Evolutionary conservation across 345 rosid genomes (phyloP), one percentile per base, ranked within the genome.

Genomic region (Erodium maritimum): DNA sequence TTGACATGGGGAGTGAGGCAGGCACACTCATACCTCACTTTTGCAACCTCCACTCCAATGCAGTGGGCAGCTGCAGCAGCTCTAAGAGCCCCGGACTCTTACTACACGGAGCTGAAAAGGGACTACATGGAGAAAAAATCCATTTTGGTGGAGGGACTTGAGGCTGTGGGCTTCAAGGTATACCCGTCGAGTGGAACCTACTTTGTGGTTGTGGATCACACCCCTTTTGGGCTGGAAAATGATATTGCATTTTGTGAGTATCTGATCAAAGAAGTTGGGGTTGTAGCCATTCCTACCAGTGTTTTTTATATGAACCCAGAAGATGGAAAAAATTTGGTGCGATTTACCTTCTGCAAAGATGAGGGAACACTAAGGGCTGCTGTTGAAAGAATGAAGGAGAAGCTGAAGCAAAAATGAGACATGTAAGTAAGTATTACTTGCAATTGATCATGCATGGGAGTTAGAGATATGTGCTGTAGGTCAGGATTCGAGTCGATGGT

Each of bases 261-360:
- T 74, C 77, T 89, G 60, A 89, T 93, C 68, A 81, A 89, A 80
- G 91, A 93, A 76, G 95, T 93, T 19, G 97, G 99, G 12, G 97
- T 93, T 11, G 99, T 77, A 18, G 95, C 97, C 0, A 93, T 93
- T 33, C 95, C 99, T 0, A 87, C 99, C 0, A 87, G 97, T 5
- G 91, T 82, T 17, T 93, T 93, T 74, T 89, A 87, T 82, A 58
- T 90, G 66, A 84, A 93, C 69, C 95, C 97, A 0, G 95, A 89
- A 76, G 97, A 89, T 1, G 99, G 99, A 55, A 93, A 89, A 86
- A 82, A 85, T 45, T 65, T 93, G 74, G 99, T 93, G 61, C 78
- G 99, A 66, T 93, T 93, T 70, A 79, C 99, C 19, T 89, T 93
- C 76, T 87, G 91, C 76, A 89, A 93, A 73, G 99, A 93, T 62